These are phyloP conservation scores for Panicum hallii DNA, from an alignment of 202 grass and related monocot genomes.

Conservation along the genomic window DNA sequence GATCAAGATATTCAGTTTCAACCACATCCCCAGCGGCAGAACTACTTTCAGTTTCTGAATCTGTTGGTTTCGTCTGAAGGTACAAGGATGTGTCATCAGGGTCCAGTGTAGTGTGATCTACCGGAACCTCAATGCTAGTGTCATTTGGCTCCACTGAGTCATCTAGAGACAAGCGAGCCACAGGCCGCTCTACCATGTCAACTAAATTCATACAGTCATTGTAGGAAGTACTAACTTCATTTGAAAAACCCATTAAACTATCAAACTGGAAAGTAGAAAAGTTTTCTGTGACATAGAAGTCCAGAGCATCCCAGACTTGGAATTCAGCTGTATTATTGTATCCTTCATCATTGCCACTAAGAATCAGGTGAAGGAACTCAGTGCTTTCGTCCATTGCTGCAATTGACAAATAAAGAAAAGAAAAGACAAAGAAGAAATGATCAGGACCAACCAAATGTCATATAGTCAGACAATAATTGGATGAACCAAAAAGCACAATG, in stretches of 20 bases:
- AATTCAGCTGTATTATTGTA: constrained; percentile 66
- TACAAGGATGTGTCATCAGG: constrained; percentile 79
- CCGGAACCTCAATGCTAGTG: constrained; percentile 39
- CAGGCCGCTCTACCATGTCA: constrained; percentile 70
- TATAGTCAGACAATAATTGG: constrained; percentile 7
- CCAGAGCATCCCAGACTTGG: constrained; percentile 80
- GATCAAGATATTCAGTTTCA: constrained; percentile 65
- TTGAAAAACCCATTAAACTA: constrained; percentile 75
- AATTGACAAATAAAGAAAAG: constrained; percentile 36
- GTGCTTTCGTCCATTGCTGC: constrained; percentile 64
- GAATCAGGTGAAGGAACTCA: constrained; percentile 72
- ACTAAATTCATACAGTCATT: constrained; percentile 63
- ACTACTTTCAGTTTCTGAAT: constrained; percentile 60
- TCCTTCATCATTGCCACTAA: constrained; percentile 70
- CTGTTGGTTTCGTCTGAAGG: constrained; percentile 59
- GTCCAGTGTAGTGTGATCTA: constrained; percentile 42
- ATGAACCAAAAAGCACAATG: constrained; percentile 19
- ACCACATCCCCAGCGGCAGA: constrained; percentile 49
- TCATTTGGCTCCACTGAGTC: constrained; percentile 51
- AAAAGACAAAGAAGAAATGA: constrained; percentile 9
- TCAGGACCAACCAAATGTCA: constrained; percentile 26
- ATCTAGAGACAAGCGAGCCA: constrained; percentile 63
- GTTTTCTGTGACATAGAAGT: constrained; percentile 80
- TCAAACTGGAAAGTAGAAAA: constrained; percentile 84
- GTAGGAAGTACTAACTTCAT: constrained; percentile 62